Base-by-base conservation (phyloP, 805 yeast species). In the Suhomyces sp. region DNA sequence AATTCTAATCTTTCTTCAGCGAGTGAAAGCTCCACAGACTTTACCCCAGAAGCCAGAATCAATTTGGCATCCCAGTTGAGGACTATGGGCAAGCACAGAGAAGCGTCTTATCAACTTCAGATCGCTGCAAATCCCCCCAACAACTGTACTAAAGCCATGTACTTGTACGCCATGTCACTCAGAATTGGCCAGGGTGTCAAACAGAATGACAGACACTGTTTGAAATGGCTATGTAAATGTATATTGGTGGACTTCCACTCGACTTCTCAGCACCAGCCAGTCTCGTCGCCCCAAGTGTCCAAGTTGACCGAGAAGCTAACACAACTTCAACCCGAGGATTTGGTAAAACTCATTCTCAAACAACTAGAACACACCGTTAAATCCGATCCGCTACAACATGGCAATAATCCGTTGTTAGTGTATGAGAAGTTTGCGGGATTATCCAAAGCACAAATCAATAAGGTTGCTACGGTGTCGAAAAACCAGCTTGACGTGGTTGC, bases 151-250 rank as follows among this genome's bases (percentile, higher is more conserved):
- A 61, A 59, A 47, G 96, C 91, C 0, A 86, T 82, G 85, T 74
- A 83, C 45, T 63, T 86, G 27, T 87, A 86, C 60, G 89, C 89
- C 0, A 64, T 85, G 56, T 86, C 91, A 0, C 66, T 88, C 21
- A 70, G 86, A 47, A 71, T 78, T 51, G 94, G 93, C 0, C 84
- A 83, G 64, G 94, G 94, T 0, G 82, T 85, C 9, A 73, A 80
- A 17, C 76, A 74, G 49, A 85, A 85, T 60, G 78, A 79, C 40
- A 59, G 67, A 17, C 79, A 76, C 47, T 80, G 90, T 3, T 72
- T 84, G 44, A 66, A 72, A 49, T 86, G 89, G 87, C 71, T 88
- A 4, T 76, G 80, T 55, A 75, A 73, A 53, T 86, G 77, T 49
- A 60, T 73, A 12, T 53, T 74, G 41, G 43, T 37, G 4, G 48